A percentile compares a stretch with the other conserved stretches of the same genome.
Evolutionary conservation across 768 basidiomycete genomes (phyloP).

Genomic region (Trametes villosa): DNA sequence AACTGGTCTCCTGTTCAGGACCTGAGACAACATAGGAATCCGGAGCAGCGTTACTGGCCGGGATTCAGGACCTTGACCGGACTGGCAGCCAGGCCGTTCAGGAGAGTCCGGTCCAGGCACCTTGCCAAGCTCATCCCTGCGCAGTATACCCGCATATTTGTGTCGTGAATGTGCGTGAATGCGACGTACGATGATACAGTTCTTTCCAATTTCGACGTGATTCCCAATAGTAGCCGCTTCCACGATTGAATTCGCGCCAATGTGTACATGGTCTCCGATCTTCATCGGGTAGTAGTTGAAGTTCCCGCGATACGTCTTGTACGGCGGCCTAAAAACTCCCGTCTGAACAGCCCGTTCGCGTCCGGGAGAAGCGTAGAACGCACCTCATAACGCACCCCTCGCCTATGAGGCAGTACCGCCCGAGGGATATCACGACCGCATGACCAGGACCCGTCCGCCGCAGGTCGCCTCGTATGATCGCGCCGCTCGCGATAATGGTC

Average conservation of each 20-base stretch:
- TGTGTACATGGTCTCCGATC: constrained; percentile 93
- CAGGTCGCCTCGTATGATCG: constrained; percentile 93
- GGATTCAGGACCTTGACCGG: no score
- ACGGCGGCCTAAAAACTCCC: constrained; percentile 64
- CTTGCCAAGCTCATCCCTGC: no score
- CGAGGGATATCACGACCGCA: constrained; percentile 91
- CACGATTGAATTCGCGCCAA: constrained; percentile 85
- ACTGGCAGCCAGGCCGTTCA: no score
- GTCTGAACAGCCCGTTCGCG: not conserved
- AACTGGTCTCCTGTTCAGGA: no score
- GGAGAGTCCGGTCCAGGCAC: no score
- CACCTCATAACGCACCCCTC: constrained; percentile 90
- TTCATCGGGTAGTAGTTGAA: constrained; percentile 99
- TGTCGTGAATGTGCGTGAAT: not conserved
- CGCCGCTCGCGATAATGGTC: constrained; percentile 89
- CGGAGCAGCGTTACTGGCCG: no score
- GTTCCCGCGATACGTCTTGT: constrained; percentile 87
- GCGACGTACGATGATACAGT: constrained; percentile 84
- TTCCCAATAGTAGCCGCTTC: constrained; percentile 96
- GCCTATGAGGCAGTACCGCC: constrained; percentile 90
- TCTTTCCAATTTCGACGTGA: constrained; percentile 93
- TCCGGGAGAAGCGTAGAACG: constrained; percentile 15
- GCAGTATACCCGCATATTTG: no score
- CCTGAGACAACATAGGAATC: no score
- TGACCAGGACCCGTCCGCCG: constrained; percentile 88